Evolutionary conservation across 2,329 filamentous ascomycete species (phyloP).

Genomic region (Aspergillus sp.): DNA sequence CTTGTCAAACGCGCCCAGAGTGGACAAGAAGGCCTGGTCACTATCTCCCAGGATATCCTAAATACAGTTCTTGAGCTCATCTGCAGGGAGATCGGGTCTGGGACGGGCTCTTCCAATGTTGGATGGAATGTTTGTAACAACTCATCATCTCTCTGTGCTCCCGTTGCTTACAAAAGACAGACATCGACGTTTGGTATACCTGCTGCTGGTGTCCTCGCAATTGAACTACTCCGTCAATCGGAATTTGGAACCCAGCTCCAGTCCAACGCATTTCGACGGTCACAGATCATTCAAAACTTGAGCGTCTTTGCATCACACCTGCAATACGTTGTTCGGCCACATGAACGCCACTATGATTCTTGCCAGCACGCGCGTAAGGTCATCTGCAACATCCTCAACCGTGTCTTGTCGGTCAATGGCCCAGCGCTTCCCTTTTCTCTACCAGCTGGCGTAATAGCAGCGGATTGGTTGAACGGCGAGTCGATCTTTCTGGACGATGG

Average conservation of each 20-base stretch:
- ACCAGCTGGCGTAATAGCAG: too few species aligned
- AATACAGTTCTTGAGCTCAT: conserved; percentile 9
- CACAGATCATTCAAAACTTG: conserved; percentile 23
- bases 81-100: conserved; percentile 7
- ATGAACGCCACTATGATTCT: conserved; percentile 20
- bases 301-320: conserved; percentile 21
- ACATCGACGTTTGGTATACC: conserved; percentile 18
- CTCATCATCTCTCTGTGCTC: too few species aligned
- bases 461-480: too few species aligned
- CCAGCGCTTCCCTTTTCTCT: too few species aligned
- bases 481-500: too few species aligned
- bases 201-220: conserved; percentile 21
- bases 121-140: conserved; percentile 12
- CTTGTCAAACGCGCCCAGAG: conserved; percentile 13
- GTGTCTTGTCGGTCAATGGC: conserved; percentile 2
- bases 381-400: conserved; percentile 18
- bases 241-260: background rate
- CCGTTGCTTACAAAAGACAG: conserved; percentile 1
- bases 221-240: conserved; percentile 19
- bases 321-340: conserved; percentile 12
- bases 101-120: conserved; percentile 7
- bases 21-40: conserved; percentile 13
- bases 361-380: conserved; percentile 17
- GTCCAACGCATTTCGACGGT: conserved; percentile 12
- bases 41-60: conserved; percentile 18